Percentiles rank a stretch among this genome's conserved stretches.
These are phyloP conservation scores for Epichloe elymi DNA, from an alignment of 2,329 filamentous ascomycete genomes.

Conservation along the genomic window DNA sequence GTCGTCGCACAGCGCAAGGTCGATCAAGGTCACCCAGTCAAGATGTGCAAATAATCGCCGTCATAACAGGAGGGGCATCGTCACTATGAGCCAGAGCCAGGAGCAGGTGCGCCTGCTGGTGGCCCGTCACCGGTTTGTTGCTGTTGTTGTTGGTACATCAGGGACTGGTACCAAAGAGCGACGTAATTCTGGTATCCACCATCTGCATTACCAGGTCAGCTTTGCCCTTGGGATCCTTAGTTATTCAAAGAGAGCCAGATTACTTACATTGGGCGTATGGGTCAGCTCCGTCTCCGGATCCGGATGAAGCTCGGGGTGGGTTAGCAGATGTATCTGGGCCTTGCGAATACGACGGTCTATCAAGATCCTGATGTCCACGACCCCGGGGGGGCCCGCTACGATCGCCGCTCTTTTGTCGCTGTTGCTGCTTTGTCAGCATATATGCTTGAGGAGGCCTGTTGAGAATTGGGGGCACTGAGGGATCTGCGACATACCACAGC, in stretches of 20 bases:
- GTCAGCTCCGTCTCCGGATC: conserved; percentile 41
- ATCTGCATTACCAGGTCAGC: conserved; percentile 31
- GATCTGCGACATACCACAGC: conserved; percentile 52
- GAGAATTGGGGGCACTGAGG: not conserved
- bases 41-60: conserved; percentile 8
- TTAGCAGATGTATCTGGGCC: conserved; percentile 29
- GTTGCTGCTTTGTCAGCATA: conserved; percentile 1
- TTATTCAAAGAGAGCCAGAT: not conserved
- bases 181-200: conserved; percentile 74
- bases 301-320: conserved; percentile 30
- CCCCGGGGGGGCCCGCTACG: conserved; percentile 28
- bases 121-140: conserved; percentile 25
- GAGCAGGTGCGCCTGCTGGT: conserved; percentile 21
- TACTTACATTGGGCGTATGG: conserved; percentile 62
- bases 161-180: conserved; percentile 66
- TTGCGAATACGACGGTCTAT: conserved; percentile 40
- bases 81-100: conserved; percentile 26
- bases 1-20: conserved; percentile 9
- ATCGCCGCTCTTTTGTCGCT: conserved; percentile 41
- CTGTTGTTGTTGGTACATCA: conserved; percentile 31
- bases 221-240: not conserved
- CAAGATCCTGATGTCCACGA: conserved; percentile 38
- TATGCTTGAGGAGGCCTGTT: not conserved
- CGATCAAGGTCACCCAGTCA: conserved; percentile 22
- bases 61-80: conserved; percentile 6